These are phyloP conservation scores for Eurotiales sp. DNA, from an alignment of 2,329 filamentous ascomycete genomes.

Conservation along the genomic window DNA sequence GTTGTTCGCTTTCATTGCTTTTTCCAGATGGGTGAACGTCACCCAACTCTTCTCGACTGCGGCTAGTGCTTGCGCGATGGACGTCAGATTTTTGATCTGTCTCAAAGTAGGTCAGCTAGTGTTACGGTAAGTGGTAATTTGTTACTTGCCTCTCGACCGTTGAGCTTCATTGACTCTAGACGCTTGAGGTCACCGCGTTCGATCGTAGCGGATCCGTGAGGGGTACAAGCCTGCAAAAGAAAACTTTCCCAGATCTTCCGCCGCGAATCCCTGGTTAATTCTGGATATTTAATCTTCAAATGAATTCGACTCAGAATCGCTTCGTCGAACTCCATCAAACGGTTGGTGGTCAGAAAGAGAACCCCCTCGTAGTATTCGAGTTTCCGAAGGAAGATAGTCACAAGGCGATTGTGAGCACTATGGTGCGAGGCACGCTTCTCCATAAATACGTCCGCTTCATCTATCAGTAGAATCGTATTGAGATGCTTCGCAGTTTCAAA, in stretches of 20 bases:
- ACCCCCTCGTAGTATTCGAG: no score
- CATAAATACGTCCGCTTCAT: slow-evolving; percentile 39
- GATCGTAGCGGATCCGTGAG: not conserved
- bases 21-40: not conserved
- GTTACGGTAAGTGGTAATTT: not conserved
- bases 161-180: not conserved
- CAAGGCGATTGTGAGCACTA: not conserved
- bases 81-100: not conserved
- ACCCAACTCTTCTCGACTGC: not conserved
- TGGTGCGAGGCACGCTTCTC: slow-evolving; percentile 13
- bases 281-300: not conserved
- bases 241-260: not conserved
- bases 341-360: no score
- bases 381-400: no score
- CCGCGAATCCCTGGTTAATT: not conserved
- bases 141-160: not conserved
- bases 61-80: not conserved
- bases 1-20: not conserved
- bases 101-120: not conserved
- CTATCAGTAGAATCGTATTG: slow-evolving; percentile 33
- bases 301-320: not conserved
- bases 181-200: not conserved
- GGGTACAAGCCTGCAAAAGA: not conserved
- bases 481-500: slow-evolving; percentile 25
- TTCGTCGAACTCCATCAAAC: not conserved